A percentile compares a stretch with the other conserved stretches of the same genome.
phyloP scores from a whole-genome alignment of 805 yeast genomes.

The Spathaspora hagerdaliae region DNA sequence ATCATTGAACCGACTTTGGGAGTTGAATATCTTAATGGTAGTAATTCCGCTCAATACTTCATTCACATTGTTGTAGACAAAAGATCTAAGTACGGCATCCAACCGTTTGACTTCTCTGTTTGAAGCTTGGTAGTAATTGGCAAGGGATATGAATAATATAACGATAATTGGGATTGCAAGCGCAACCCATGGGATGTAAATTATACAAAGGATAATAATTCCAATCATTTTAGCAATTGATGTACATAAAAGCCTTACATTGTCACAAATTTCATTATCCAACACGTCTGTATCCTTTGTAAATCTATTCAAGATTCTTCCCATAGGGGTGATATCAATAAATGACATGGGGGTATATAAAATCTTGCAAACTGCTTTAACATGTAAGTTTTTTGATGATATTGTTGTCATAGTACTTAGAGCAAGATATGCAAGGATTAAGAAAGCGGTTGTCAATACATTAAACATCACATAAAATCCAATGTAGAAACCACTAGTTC shows the following conservation, averaged over 20 bases:
- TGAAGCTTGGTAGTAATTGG: conserved; percentile 63
- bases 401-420: conserved; percentile 44
- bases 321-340: conserved; percentile 82
- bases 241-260: conserved; percentile 51
- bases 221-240: conserved; percentile 53
- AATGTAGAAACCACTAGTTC: conserved; percentile 54
- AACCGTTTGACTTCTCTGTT: conserved; percentile 74
- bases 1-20: conserved; percentile 42
- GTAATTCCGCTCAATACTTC: conserved; percentile 65
- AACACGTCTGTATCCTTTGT: conserved; percentile 78
- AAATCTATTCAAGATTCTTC: conserved; percentile 74
- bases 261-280: conserved; percentile 71
- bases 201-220: conserved; percentile 57
- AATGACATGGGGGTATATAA: conserved; percentile 73
- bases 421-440: conserved; percentile 37
- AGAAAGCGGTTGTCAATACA: conserved; percentile 39
- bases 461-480: conserved; percentile 64
- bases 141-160: conserved; percentile 38
- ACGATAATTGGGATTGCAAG: conserved; percentile 55
- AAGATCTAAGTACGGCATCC: conserved; percentile 68
- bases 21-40: conserved; percentile 59
- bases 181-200: conserved; percentile 74
- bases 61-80: conserved; percentile 66
- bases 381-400: conserved; percentile 54
- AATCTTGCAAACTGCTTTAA: conserved; percentile 51